Evolutionary conservation across 2,329 filamentous ascomycete species (phyloP).

Genomic region (Trematosphaeria pertusa): DNA sequence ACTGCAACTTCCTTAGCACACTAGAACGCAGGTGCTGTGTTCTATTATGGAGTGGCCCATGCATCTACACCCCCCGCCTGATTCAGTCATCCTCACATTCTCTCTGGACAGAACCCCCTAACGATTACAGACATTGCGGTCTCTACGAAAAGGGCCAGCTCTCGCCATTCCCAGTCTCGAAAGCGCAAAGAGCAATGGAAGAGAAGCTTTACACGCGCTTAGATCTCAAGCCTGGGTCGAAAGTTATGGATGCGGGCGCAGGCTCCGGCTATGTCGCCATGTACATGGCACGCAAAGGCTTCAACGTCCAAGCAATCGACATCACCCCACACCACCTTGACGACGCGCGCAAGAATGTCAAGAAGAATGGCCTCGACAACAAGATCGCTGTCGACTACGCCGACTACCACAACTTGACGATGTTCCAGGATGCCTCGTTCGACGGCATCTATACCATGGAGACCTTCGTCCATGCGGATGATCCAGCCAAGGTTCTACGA

Average conservation of each 20-base stretch:
- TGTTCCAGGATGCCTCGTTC: constrained; percentile 47
- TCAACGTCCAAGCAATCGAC: constrained; percentile 57
- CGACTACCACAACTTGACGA: constrained; percentile 61
- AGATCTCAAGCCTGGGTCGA: constrained; percentile 41
- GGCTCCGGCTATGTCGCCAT: constrained; percentile 60
- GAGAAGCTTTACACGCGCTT: constrained; percentile 50
- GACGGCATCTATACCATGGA: constrained; percentile 65
- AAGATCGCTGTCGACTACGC: constrained; percentile 50
- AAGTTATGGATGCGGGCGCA: constrained; percentile 61
- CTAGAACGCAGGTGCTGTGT: no score
- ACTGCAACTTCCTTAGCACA: no score
- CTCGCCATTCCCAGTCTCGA: constrained; percentile 58
- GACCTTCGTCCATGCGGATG: constrained; percentile 62
- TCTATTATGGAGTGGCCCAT: no score
- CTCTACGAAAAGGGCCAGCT: constrained; percentile 55
- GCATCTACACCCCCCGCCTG: no score
- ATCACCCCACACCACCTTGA: constrained; percentile 57
- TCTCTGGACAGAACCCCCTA: no score
- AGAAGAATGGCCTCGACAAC: constrained; percentile 41
- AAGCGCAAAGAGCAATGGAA: constrained; percentile 58
- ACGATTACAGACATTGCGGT: constrained; percentile 53
- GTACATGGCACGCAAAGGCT: constrained; percentile 50
- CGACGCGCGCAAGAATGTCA: constrained; percentile 53
- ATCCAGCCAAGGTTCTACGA: constrained; percentile 52
- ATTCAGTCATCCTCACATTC: no score